These are phyloP conservation scores for Stereum hirsutum DNA, from an alignment of 1,284 basidiomycete genomes.

Conservation along the genomic window DNA sequence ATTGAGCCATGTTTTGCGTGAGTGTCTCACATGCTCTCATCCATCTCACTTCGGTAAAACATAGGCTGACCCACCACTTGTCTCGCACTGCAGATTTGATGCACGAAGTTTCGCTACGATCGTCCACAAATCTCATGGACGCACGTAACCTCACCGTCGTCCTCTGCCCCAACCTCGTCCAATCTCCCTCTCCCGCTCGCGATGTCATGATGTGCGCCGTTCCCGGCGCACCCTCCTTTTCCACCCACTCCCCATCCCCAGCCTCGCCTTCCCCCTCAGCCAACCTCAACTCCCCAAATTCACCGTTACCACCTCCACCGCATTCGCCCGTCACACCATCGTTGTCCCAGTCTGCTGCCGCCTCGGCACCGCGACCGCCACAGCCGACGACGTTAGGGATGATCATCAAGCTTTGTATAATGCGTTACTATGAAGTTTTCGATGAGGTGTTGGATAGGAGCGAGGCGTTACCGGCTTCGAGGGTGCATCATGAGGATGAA, in stretches of 20 bases:
- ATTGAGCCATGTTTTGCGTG: conserved; percentile 64
- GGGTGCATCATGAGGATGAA: conserved; percentile 14
- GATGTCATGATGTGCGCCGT: conserved; percentile 68
- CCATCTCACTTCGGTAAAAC: not conserved
- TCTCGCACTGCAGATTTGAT: conserved; percentile 50
- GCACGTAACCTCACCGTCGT: conserved; percentile 76
- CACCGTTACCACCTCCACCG: too few relatives aligned
- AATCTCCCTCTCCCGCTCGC: conserved; percentile 52
- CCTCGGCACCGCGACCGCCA: conserved; percentile 14
- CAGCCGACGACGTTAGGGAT: conserved; percentile 57
- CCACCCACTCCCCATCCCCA: too few relatives aligned
- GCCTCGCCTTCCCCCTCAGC: too few relatives aligned
- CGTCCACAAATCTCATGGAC: conserved; percentile 68
- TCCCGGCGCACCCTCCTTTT: conserved; percentile 28
- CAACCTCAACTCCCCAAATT: too few relatives aligned
- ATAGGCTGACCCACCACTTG: conserved; percentile 2
- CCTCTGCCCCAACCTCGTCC: conserved; percentile 70
- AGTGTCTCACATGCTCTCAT: conserved; percentile 21
- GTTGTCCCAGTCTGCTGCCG: conserved; percentile 10
- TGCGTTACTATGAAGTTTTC: conserved; percentile 78
- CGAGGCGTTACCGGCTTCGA: conserved; percentile 40
- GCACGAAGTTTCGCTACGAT: conserved; percentile 65
- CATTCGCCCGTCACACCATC: too few relatives aligned
- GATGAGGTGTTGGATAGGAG: conserved; percentile 64
- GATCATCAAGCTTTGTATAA: conserved; percentile 69